Conservation (phyloP, 2,329 filamentous ascomycete species). For the Grosmannia serpens region DNA sequence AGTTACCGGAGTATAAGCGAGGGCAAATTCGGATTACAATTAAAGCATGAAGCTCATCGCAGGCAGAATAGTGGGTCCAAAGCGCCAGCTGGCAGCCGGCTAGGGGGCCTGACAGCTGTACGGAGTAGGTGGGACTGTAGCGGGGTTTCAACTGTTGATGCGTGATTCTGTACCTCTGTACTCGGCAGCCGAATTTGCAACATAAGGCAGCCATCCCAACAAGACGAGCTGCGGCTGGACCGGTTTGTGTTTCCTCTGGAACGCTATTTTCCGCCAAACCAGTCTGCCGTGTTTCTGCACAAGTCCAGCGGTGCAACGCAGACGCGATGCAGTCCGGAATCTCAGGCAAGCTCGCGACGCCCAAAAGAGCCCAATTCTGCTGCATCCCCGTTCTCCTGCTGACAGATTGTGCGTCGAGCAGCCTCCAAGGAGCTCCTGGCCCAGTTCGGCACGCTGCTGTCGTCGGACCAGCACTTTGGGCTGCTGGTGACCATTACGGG, state of each 20-base stretch:
- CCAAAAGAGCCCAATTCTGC: background rate
- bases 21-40: background rate
- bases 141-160: background rate
- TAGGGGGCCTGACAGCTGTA: background rate
- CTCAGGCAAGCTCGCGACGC: slow-evolving; percentile 38
- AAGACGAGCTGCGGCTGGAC: background rate
- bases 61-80: background rate
- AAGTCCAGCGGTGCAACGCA: background rate
- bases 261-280: background rate
- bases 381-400: background rate
- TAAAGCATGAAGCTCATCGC: background rate
- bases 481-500: slow-evolving; percentile 59
- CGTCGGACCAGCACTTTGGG: slow-evolving; percentile 50
- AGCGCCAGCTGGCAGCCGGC: background rate
- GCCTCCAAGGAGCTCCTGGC: slow-evolving; percentile 67
- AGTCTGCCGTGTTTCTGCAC: background rate
- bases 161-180: background rate
- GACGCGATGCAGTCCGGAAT: slow-evolving; percentile 67
- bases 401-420: slow-evolving; percentile 19
- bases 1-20: background rate
- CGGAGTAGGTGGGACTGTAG: background rate
- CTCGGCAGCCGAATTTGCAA: background rate
- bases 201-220: background rate
- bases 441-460: slow-evolving; percentile 60
- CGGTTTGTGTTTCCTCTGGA: background rate